phyloP scores from a whole-genome alignment of 2,329 filamentous ascomycete genomes.

The Aureobasidium sp. region DNA sequence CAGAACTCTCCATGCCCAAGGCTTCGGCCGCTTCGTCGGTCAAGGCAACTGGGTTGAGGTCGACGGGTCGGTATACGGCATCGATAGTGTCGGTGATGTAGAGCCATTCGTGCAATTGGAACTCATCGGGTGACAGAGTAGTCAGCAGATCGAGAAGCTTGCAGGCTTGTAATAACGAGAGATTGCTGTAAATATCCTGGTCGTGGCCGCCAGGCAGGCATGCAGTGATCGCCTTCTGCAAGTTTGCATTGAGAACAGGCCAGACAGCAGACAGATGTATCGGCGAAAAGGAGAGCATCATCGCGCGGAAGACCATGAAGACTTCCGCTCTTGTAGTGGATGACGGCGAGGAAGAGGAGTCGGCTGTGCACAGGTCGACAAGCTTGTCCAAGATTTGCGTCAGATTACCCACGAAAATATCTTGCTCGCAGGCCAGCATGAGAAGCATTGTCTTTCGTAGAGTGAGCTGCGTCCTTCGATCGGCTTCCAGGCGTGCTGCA shows the following conservation, averaged over 20 bases:
- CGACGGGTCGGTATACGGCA: slow-evolving; percentile 72
- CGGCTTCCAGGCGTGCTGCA: slow-evolving; percentile 87
- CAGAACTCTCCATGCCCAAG: slow-evolving; percentile 42
- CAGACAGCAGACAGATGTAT: slow-evolving; percentile 77
- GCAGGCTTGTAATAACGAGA: slow-evolving; percentile 78
- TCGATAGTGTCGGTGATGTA: slow-evolving; percentile 97
- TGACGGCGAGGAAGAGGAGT: slow-evolving; percentile 81
- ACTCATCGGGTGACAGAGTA: slow-evolving; percentile 82
- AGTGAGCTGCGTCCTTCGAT: slow-evolving; percentile 85
- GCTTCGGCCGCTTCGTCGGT: slow-evolving; percentile 79
- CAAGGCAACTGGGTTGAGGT: slow-evolving; percentile 63
- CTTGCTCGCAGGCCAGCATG: slow-evolving; percentile 65
- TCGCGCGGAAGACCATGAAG: slow-evolving; percentile 75
- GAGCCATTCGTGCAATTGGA: slow-evolving; percentile 96
- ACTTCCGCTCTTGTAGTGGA: slow-evolving; percentile 82
- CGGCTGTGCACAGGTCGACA: slow-evolving; percentile 76
- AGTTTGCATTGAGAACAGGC: slow-evolving; percentile 80
- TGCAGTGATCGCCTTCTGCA: slow-evolving; percentile 71
- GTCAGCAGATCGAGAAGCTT: slow-evolving; percentile 89
- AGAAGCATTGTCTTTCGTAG: slow-evolving; percentile 74
- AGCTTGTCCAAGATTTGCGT: slow-evolving; percentile 69
- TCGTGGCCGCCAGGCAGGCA: slow-evolving; percentile 61
- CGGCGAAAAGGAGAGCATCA: slow-evolving; percentile 70
- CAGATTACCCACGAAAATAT: slow-evolving; percentile 73
- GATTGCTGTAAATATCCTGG: slow-evolving; percentile 66